These are phyloP conservation scores for Lagenaria siceraria DNA, from an alignment of 306 rosid species.

Conservation along the genomic window DNA sequence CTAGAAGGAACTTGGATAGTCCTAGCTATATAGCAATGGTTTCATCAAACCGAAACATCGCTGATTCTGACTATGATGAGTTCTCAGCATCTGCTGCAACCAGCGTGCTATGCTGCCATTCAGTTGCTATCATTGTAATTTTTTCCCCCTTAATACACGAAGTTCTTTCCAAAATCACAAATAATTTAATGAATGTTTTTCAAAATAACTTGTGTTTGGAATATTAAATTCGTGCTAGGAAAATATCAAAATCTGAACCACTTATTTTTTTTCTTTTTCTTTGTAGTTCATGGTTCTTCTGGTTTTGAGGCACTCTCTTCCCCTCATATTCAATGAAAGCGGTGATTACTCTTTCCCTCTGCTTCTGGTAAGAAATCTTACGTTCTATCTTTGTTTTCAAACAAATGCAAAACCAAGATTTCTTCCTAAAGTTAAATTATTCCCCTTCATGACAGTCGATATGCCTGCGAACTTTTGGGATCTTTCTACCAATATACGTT, in stretches of 20 bases:
- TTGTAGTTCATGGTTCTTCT: slow-evolving; percentile 77
- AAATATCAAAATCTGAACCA: not conserved
- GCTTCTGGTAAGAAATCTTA: slow-evolving; percentile 37
- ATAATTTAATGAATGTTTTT: not conserved
- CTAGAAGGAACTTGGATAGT: slow-evolving; percentile 59
- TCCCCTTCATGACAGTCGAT: slow-evolving; percentile 30
- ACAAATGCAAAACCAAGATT: not conserved
- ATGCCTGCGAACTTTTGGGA: slow-evolving; percentile 44
- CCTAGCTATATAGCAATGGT: slow-evolving; percentile 75
- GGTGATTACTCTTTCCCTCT: slow-evolving; percentile 46
- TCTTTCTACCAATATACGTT: slow-evolving; percentile 53
- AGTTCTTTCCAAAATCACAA: not conserved
- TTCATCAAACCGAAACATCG: slow-evolving; percentile 46
- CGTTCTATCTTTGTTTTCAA: not conserved
- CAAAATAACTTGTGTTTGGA: not conserved
- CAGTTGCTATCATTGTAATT: slow-evolving; percentile 48
- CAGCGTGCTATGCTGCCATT: slow-evolving; percentile 47
- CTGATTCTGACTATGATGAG: slow-evolving; percentile 41
- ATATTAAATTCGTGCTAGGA: not conserved
- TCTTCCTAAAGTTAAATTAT: not conserved
- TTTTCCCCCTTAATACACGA: not conserved
- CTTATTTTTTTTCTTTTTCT: not conserved
- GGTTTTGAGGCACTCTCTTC: slow-evolving; percentile 69
- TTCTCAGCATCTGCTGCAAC: slow-evolving; percentile 42
- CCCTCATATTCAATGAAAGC: slow-evolving; percentile 37